Evolutionary conservation across 176 grass and related monocot genomes (phyloP), one percentile per base, ranked within the genome.

Genomic region (Elaeis guineensis): DNA sequence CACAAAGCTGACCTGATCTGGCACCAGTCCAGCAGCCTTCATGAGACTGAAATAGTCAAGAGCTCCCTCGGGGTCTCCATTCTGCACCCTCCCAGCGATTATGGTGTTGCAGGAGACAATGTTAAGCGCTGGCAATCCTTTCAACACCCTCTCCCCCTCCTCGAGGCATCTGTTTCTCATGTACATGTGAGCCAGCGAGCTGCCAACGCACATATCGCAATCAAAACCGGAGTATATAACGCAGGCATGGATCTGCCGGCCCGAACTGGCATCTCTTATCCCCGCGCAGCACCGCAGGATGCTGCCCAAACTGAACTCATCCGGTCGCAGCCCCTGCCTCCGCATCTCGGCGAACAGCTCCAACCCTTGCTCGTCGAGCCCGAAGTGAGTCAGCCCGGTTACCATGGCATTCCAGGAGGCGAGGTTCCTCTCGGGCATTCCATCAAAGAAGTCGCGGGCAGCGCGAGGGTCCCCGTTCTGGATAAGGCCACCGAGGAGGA

Each of bases 351-450:
- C 16, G 60, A 90, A 85, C 35, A 82, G 65, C 6, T 19, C 59
- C 70, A 85, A 17, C 21, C 78, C 78, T 54, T 74, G 78, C 48
- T 70, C 82, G 18, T 85, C 69, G 15, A 66, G 62, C 19, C 69
- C 75, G 4, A 49, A 62, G 30, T 85, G 67, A 48, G 82, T 67
- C 20, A 76, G 64, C 18, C 87, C 87, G 14, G 78, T 17, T 3
- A 85, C 52, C 82, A 90, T 79, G 64, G 78, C 64, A 28, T 90
- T 90, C 82, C 87, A 90, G 18, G 75, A 70, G 17, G 78, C 78
- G 22, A 85, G 59, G 20, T 82, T 85, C 72, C 78, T 82, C 44
- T 1, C 5, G 2, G 82, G 67, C 82, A 90, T 90, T 59, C 66
- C 75, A 24, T 85, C 78, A 29, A 90, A 90, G 63, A 85, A 19